Base-by-base conservation (phyloP, 805 yeast genomes). In the Priceomyces castillae region DNA sequence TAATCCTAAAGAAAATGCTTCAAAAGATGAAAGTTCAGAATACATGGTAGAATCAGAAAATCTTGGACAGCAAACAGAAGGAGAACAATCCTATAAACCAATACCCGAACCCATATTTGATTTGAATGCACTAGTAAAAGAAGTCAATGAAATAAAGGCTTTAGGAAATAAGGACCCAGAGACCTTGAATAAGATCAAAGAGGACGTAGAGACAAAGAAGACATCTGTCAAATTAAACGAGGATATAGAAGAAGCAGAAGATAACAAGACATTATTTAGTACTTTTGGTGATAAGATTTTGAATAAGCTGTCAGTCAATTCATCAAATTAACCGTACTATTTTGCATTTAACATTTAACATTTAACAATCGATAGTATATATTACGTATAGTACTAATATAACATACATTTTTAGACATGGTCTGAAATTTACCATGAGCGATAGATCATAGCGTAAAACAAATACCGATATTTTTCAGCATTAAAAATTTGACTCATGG, bases 121-220 rank as follows among this genome's bases (percentile, higher is more conserved):
- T 50, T 65, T 78, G 12, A 63, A 57, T 34, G 77, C 76, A 1
- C 54, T 78, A 37, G 52, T 57, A 41, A 50, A 64, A 26, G 80
- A 77, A 51, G 73, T 76, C 31, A 58, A 64, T 15, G 74, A 67
- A 31, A 72, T 77, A 15, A 78, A 74, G 43, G 50, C 57, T 22
- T 56, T 68, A 31, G 71, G 71, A 1, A 49, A 52, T 5, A 43
- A 44, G 23, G 52, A 51, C 33, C 46, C 51, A 17, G 48, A 43
- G 3, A 45, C 50, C 7, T 41, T 60, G 15, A 48, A 51, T 30
- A 34, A 48, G 23, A 51, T 52, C 2, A 39, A 56, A 14, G 39
- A 50, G 19, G 51, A 54, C 5, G 52, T 50, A 10, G 56, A 46
- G 18, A 42, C 51, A 9, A 36, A 20, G 7, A 41, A 45, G 25